These are phyloP conservation scores for Backusella liffmaniae DNA, from an alignment of 192 early-diverging fungal genomes.

Conservation along the genomic window DNA sequence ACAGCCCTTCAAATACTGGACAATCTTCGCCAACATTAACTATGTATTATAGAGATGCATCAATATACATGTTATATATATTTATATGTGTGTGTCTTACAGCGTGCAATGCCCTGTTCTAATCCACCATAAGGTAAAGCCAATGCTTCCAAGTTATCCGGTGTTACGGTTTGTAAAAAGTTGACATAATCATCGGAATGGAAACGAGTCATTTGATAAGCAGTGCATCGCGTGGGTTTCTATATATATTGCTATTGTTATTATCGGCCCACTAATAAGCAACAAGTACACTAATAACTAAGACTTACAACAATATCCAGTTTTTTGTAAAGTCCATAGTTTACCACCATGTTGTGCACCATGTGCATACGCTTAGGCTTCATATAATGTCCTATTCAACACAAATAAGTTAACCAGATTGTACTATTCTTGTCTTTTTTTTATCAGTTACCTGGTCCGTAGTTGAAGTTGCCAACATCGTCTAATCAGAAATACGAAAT, in stretches of 20 bases:
- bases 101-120: constrained; percentile 47
- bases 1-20: constrained; percentile 94
- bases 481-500: constrained; percentile 33
- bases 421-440: no score
- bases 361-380: constrained; percentile 96
- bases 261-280: neutral
- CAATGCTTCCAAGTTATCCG: constrained; percentile 64
- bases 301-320: constrained; percentile 72
- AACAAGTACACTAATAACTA: neutral
- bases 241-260: constrained; percentile 13
- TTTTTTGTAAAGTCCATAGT: constrained; percentile 91
- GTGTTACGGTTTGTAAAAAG: constrained; percentile 76
- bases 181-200: constrained; percentile 94
- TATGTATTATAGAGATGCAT: constrained; percentile 6
- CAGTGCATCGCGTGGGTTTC: constrained; percentile 79
- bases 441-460: constrained; percentile 53
- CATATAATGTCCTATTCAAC: constrained; percentile 83
- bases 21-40: constrained; percentile 92
- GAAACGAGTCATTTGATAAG: constrained; percentile 89
- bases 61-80: neutral
- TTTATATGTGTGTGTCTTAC: constrained; percentile 31
- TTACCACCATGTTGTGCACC: constrained; percentile 89
- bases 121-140: constrained; percentile 57
- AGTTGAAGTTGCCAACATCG: constrained; percentile 82
- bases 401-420: neutral